Percentiles rank a stretch among this genome's conserved stretches.
phyloP scores from a whole-genome alignment of 2,329 filamentous ascomycete genomes.

The Capronia epimyces region DNA sequence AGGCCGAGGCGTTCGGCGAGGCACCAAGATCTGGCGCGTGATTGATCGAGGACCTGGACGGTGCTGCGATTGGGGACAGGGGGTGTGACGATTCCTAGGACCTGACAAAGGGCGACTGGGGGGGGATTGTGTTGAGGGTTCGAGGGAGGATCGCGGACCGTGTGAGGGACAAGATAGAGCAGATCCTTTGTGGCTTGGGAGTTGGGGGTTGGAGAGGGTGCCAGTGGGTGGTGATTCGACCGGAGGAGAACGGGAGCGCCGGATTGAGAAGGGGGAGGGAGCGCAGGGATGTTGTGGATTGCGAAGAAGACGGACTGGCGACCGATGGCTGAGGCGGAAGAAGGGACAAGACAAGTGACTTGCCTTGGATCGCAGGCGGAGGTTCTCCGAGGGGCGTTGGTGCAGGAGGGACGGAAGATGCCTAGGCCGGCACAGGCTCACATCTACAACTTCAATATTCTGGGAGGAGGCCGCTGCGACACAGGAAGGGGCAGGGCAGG shows the following conservation, averaged over 20 bases:
- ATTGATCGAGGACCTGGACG: not conserved
- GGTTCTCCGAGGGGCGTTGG: no score
- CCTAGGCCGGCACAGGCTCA: no score
- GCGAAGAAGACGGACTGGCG: not conserved
- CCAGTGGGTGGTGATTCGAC: not conserved
- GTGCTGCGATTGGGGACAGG: not conserved
- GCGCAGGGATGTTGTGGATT: not conserved
- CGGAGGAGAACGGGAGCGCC: constrained; percentile 1
- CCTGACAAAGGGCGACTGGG: not conserved
- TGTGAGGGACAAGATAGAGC: not conserved
- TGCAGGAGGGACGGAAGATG: no score
- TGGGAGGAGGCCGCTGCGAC: no score
- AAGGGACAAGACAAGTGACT: not conserved
- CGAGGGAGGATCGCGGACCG: constrained; percentile 4
- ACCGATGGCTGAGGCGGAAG: not conserved
- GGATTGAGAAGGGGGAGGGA: constrained; percentile 1
- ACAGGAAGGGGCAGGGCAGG: no score
- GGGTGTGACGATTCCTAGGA: not conserved
- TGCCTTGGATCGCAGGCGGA: no score
- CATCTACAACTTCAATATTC: no score
- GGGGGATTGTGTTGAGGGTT: not conserved
- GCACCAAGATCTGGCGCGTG: not conserved
- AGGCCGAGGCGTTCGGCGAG: not conserved
- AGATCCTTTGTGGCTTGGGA: not conserved
- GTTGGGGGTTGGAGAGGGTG: constrained; percentile 1